Conservation (phyloP, 805 yeast species). For the Tetrapisispora arboricola region DNA sequence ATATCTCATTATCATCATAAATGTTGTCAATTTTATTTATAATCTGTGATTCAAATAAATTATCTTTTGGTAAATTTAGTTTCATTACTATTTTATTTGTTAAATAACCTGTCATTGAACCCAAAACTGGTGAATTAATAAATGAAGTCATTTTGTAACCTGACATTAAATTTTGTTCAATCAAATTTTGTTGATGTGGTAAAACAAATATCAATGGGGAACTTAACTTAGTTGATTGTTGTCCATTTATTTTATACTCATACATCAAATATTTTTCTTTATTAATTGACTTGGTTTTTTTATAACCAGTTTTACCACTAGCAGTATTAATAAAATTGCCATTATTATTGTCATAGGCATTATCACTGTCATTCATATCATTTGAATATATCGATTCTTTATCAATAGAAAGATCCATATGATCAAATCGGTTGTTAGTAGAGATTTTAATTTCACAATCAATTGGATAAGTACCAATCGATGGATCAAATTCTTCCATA, state of each 20-base stretch:
- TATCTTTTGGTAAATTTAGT: background rate
- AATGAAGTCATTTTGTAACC: conserved; percentile 5
- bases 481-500: conserved; percentile 35
- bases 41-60: background rate
- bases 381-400: background rate
- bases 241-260: conserved; percentile 35
- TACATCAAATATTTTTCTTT: conserved; percentile 14
- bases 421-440: background rate
- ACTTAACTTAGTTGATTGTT: conserved; percentile 32
- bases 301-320: background rate
- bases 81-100: conserved; percentile 26
- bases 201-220: conserved; percentile 44
- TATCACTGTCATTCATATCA: background rate
- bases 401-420: background rate
- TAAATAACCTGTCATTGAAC: conserved; percentile 35
- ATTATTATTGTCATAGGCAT: background rate
- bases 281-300: background rate
- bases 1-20: background rate
- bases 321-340: too few relatives aligned
- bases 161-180: conserved; percentile 5
- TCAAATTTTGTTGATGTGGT: conserved; percentile 50
- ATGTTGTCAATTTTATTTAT: background rate
- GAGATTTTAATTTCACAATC: conserved; percentile 24
- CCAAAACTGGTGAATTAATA: conserved; percentile 40
- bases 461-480: conserved; percentile 52